These are phyloP conservation scores for Cladophialophora immunda DNA, from an alignment of 2,329 filamentous ascomycete species.

Conservation along the genomic window DNA sequence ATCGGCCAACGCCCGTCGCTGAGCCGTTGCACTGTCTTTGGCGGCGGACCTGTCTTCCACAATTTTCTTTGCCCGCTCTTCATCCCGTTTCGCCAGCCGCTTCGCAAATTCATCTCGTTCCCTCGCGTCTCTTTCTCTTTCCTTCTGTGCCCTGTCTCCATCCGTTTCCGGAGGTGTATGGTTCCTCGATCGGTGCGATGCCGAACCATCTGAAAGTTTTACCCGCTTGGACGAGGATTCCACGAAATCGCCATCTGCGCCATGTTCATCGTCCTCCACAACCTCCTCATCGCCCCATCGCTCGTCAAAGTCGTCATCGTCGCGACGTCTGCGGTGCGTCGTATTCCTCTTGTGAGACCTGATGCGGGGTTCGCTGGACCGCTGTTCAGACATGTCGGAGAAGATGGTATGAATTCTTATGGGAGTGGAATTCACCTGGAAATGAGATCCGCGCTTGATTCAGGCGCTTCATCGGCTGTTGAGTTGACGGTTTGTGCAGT, in stretches of 20 bases:
- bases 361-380: slow-evolving; percentile 29
- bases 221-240: slow-evolving; percentile 76
- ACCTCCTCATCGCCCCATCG: slow-evolving; percentile 83
- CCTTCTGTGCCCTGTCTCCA: slow-evolving; percentile 65
- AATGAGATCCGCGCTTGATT: not conserved
- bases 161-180: slow-evolving; percentile 54
- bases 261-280: slow-evolving; percentile 57
- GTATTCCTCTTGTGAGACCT: slow-evolving; percentile 33
- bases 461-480: not conserved
- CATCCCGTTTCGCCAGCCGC: slow-evolving; percentile 75
- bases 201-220: slow-evolving; percentile 67
- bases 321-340: slow-evolving; percentile 32
- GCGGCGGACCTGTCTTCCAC: slow-evolving; percentile 67
- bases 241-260: slow-evolving; percentile 67
- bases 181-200: slow-evolving; percentile 42
- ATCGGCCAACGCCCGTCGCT: slow-evolving; percentile 70
- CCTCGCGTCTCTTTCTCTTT: slow-evolving; percentile 71
- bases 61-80: slow-evolving; percentile 73
- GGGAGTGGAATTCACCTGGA: slow-evolving; percentile 26
- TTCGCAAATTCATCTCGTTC: slow-evolving; percentile 85
- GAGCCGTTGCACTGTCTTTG: slow-evolving; percentile 65
- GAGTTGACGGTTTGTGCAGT: not conserved
- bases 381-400: slow-evolving; percentile 35
- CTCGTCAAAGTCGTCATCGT: slow-evolving; percentile 71
- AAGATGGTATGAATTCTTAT: not conserved